These are phyloP conservation scores for Starmerella kuoi DNA, from an alignment of 805 yeast genomes.

Conservation along the genomic window DNA sequence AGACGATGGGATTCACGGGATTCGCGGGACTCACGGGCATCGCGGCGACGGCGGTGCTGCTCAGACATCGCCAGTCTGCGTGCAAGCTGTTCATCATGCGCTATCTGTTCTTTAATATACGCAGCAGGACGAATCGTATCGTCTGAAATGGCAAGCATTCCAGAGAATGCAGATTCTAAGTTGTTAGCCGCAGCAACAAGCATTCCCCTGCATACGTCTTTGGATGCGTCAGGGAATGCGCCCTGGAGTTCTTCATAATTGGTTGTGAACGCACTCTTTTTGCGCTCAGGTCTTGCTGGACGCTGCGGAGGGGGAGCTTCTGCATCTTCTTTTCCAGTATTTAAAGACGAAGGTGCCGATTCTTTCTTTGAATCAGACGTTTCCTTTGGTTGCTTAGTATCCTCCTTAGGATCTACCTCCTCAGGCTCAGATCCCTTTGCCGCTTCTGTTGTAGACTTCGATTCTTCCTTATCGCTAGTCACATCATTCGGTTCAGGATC, in stretches of 20 bases:
- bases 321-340: no score
- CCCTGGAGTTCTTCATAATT: conserved; percentile 54
- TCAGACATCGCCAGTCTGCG: conserved; percentile 45
- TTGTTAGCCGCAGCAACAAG: conserved; percentile 75
- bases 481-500: conserved; percentile 13
- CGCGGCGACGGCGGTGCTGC: conserved; percentile 7
- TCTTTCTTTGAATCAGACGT: not conserved
- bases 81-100: conserved; percentile 74
- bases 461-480: not conserved
- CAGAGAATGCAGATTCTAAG: conserved; percentile 79
- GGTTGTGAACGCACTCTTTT: conserved; percentile 39
- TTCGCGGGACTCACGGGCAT: no score
- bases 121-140: conserved; percentile 28
- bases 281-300: conserved; percentile 33
- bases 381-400: no score
- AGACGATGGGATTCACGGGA: not conserved
- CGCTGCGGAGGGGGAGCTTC: conserved; percentile 36
- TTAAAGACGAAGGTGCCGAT: no score
- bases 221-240: conserved; percentile 76
- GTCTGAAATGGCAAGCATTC: conserved; percentile 66
- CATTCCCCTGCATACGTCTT: conserved; percentile 58
- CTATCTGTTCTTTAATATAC: conserved; percentile 35
- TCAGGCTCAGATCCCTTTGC: no score
- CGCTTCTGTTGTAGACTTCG: not conserved
- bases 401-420: no score